Evolutionary conservation across 257 asterid species (phyloP).

Genomic region (Schizonepeta tenuifolia): DNA sequence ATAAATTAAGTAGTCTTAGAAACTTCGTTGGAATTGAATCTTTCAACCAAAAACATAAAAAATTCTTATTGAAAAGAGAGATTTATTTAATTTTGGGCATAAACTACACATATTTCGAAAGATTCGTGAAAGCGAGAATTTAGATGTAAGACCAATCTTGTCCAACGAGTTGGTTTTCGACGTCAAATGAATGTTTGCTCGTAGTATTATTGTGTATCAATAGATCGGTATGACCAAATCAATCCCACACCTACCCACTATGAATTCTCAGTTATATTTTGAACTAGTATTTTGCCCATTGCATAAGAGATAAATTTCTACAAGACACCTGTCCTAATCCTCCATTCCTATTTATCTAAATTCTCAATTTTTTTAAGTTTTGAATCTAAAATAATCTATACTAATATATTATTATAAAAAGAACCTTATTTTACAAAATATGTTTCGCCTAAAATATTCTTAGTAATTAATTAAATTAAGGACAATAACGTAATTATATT

Average conservation of each 20-base stretch:
- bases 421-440: too few relatives aligned
- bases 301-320: too few relatives aligned
- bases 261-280: too few relatives aligned
- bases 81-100: constrained; percentile 26
- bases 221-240: neutral
- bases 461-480: too few relatives aligned
- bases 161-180: constrained; percentile 24
- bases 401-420: too few relatives aligned
- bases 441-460: too few relatives aligned
- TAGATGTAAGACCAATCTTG: constrained; percentile 38
- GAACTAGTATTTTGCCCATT: too few relatives aligned
- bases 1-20: constrained; percentile 40
- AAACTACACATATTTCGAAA: constrained; percentile 36
- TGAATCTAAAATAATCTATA: too few relatives aligned
- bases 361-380: too few relatives aligned
- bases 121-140: constrained; percentile 45
- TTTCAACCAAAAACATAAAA: constrained; percentile 36
- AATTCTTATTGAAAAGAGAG: constrained; percentile 29
- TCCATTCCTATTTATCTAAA: too few relatives aligned
- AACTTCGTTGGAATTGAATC: constrained; percentile 58
- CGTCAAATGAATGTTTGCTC: constrained; percentile 39
- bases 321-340: too few relatives aligned
- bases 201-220: constrained; percentile 1
- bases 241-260: neutral
- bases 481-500: too few relatives aligned